Percentiles rank a stretch among this genome's conserved stretches.
Conservation (phyloP, 805 yeast genomes). For the Cyberlindnera japonica region DNA sequence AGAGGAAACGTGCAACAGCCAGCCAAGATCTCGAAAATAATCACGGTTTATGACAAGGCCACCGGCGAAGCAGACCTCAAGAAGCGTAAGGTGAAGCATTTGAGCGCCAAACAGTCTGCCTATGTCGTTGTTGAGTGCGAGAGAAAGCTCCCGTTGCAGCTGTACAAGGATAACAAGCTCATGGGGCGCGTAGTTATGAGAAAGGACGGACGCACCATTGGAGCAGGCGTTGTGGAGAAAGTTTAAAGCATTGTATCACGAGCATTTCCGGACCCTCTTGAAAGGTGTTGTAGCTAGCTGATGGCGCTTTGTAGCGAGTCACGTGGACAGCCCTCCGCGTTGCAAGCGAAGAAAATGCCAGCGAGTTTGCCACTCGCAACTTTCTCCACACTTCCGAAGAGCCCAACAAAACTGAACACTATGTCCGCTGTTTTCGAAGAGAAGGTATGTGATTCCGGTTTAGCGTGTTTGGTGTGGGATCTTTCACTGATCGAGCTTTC, state of each 20-base stretch:
- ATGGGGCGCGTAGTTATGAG: constrained; percentile 97
- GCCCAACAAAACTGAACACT: no score
- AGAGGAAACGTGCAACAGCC: constrained; percentile 94
- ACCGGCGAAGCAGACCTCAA: constrained; percentile 71
- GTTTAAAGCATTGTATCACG: no score
- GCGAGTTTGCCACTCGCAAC: no score
- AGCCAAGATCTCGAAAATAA: constrained; percentile 76
- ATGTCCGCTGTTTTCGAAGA: background rate
- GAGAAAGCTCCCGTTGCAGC: constrained; percentile 88
- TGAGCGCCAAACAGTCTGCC: constrained; percentile 96
- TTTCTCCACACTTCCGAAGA: no score
- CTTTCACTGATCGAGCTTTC: background rate
- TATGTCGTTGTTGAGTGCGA: constrained; percentile 84
- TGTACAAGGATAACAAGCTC: constrained; percentile 93
- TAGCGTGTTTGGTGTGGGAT: no score
- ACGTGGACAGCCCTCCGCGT: no score
- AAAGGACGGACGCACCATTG: constrained; percentile 99
- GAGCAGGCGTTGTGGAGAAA: constrained; percentile 95
- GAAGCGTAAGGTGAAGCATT: constrained; percentile 87
- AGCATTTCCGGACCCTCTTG: no score
- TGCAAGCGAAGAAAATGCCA: no score
- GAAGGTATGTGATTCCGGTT: background rate
- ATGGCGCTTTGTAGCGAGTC: no score
- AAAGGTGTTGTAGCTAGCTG: no score
- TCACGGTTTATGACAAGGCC: constrained; percentile 87